Evolutionary conservation across 306 rosid genomes (phyloP).

Genomic region (Chamaecrista fasciculata): DNA sequence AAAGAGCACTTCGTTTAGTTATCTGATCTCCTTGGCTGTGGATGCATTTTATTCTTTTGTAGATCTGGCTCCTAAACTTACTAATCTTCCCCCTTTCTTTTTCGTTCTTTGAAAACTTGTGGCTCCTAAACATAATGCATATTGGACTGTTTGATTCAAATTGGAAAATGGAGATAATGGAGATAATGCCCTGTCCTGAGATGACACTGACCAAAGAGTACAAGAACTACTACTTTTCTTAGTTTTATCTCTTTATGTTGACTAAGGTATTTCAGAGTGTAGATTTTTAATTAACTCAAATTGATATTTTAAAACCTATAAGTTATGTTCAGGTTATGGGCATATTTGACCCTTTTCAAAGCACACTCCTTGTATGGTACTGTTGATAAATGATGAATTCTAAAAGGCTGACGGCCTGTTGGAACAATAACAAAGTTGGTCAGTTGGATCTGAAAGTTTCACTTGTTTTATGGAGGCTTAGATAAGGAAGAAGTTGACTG

Average conservation of each 20-base stretch:
- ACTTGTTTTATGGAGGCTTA: background rate
- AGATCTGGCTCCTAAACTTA: background rate
- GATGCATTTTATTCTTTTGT: background rate
- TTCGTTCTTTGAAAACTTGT: background rate
- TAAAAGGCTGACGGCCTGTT: background rate
- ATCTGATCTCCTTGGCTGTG: background rate
- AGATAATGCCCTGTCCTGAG: background rate
- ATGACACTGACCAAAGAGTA: background rate
- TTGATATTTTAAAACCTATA: background rate
- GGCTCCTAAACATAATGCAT: background rate
- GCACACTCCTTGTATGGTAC: background rate
- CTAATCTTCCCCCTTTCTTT: background rate
- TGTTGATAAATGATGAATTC: background rate
- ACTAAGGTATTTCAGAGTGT: background rate
- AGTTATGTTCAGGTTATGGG: background rate
- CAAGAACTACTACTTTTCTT: background rate
- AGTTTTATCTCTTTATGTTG: background rate
- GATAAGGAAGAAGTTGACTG: background rate
- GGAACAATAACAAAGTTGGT: background rate
- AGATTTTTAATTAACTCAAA: background rate
- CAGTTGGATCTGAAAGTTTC: background rate
- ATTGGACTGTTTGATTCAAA: background rate
- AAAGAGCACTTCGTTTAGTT: background rate
- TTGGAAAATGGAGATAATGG: background rate
- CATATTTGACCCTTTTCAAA: background rate